These are phyloP conservation scores for Microascus cirrosus DNA, from an alignment of 2,329 filamentous ascomycete species.

Conservation along the genomic window DNA sequence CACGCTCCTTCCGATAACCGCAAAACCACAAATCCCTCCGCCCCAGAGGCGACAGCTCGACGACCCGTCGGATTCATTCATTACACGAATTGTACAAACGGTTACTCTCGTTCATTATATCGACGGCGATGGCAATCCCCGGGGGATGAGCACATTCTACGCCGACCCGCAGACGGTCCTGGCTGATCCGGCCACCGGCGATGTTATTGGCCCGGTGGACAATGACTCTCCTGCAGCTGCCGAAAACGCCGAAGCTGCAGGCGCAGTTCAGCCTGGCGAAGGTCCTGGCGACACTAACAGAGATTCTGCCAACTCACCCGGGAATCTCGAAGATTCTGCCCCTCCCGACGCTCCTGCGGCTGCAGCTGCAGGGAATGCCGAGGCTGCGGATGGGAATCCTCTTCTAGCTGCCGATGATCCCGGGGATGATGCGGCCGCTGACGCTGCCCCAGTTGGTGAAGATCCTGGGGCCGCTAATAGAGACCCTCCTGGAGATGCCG, in stretches of 20 bases:
- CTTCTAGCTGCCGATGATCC: neutral
- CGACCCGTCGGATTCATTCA: conserved; percentile 11
- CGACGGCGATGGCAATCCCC: conserved; percentile 32
- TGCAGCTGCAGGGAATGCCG: neutral
- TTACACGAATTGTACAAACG: conserved; percentile 40
- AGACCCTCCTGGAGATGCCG: neutral
- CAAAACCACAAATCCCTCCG: neutral
- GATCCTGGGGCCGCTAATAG: neutral
- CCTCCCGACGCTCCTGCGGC: neutral
- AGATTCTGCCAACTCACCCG: neutral
- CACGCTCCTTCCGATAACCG: neutral
- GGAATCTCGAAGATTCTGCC: neutral
- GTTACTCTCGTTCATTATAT: conserved; percentile 43
- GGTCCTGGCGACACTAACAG: too few species aligned
- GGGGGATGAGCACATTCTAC: conserved; percentile 27
- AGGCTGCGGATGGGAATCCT: neutral
- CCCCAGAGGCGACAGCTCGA: conserved; percentile 2
- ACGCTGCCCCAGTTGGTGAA: neutral
- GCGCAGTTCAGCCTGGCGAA: neutral
- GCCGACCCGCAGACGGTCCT: neutral
- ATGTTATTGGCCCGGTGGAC: neutral
- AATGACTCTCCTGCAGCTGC: neutral
- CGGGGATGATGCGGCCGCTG: neutral
- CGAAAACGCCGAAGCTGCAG: neutral
- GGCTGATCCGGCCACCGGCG: conserved; percentile 2